Conservation (phyloP, 2,329 filamentous ascomycete species). For the Colletotrichum sp. region DNA sequence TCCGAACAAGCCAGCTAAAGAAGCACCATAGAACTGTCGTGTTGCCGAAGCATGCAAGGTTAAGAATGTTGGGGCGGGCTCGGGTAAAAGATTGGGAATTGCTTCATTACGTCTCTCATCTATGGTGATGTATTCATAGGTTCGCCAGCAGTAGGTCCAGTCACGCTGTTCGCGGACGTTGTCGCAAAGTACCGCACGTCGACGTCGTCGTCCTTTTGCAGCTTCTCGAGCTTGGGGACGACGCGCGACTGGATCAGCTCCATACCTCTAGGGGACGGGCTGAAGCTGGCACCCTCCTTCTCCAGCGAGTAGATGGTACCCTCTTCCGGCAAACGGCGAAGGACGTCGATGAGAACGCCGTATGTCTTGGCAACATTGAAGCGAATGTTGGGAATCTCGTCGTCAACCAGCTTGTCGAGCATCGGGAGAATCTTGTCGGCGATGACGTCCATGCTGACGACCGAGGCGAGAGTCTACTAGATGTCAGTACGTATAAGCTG, state of each 20-base stretch:
- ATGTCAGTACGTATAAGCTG: slow-evolving; percentile 26
- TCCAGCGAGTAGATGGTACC: slow-evolving; percentile 86
- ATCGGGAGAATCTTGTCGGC: slow-evolving; percentile 93
- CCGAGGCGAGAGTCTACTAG: slow-evolving; percentile 84
- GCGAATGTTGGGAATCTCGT: slow-evolving; percentile 98
- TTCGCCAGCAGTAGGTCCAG: slow-evolving; percentile 54
- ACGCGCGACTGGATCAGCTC: slow-evolving; percentile 87
- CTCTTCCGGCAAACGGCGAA: slow-evolving; percentile 87
- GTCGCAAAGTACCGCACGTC: slow-evolving; percentile 98
- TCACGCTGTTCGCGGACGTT: slow-evolving; percentile 73
- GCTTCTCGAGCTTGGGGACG: slow-evolving; percentile 88
- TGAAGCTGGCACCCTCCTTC: slow-evolving; percentile 69
- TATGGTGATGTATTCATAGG: slow-evolving; percentile 72
- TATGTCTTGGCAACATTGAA: slow-evolving; percentile 99
- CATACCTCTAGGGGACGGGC: slow-evolving; percentile 73
- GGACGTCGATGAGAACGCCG: slow-evolving; percentile 84
- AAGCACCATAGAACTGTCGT: background rate
- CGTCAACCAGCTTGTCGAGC: slow-evolving; percentile 89
- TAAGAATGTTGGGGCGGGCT: background rate
- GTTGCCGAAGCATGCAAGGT: slow-evolving; percentile 13
- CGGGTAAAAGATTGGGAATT: slow-evolving; percentile 50
- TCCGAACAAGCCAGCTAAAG: background rate
- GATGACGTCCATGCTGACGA: slow-evolving; percentile 92
- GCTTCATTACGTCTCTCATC: slow-evolving; percentile 56
- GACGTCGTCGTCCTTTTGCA: slow-evolving; percentile 96